phyloP scores from a whole-genome alignment of 1,284 basidiomycete genomes.

The Exobasidium cylindrosporum region DNA sequence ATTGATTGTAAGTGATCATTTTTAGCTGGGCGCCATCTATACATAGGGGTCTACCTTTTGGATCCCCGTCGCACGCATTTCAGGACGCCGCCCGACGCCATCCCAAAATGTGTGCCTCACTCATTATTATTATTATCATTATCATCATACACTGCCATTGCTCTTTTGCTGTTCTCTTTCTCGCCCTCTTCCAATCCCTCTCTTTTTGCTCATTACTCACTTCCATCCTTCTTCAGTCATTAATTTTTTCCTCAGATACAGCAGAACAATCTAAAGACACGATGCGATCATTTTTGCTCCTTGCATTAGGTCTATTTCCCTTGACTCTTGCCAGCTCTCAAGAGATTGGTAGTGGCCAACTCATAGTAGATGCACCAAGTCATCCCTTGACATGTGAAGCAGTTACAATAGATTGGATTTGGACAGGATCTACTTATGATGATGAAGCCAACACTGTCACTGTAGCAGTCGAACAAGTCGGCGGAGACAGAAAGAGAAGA shows the following conservation, averaged over 20 bases:
- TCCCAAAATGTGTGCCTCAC: no score
- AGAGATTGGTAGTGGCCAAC: neutral
- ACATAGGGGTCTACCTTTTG: no score
- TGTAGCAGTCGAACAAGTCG: neutral
- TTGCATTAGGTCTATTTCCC: neutral
- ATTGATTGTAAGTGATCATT: no score
- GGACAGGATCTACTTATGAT: conserved; percentile 3
- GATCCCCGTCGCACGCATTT: no score
- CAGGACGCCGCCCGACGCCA: no score
- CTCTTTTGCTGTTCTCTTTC: no score
- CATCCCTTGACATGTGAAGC: conserved; percentile 1
- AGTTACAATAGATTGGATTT: conserved; percentile 7
- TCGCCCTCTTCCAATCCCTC: neutral
- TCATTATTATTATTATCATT: no score
- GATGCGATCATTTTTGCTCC: neutral
- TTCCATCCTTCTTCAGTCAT: no score
- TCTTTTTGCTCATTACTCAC: no score
- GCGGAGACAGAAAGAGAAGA: neutral
- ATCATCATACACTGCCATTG: no score
- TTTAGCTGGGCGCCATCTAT: no score
- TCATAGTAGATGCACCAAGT: neutral
- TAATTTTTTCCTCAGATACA: no score
- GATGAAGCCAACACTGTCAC: neutral
- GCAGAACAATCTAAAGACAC: neutral
- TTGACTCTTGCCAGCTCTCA: neutral